Conservation (phyloP, 192 early-diverging fungal genomes). For the Ramicandelaber brevisporus region DNA sequence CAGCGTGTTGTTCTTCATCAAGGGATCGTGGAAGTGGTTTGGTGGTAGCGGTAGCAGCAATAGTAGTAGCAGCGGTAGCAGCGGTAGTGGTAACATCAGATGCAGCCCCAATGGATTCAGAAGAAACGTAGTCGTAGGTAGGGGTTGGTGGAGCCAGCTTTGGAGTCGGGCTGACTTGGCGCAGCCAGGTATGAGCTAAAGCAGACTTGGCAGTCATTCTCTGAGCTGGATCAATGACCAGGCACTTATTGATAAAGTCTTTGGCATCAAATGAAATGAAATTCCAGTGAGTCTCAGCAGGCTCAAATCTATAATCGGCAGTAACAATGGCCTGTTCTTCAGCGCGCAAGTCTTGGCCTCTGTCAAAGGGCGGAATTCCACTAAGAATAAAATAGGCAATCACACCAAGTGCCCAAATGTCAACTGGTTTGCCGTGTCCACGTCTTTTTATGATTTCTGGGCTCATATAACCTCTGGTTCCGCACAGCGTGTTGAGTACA, state of each 20-base stretch:
- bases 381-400: slow-evolving; percentile 49
- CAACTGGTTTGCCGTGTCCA: slow-evolving; percentile 50
- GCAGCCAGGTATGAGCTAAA: slow-evolving; percentile 58
- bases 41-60: too few species aligned
- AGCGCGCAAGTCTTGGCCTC: slow-evolving; percentile 14
- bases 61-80: too few species aligned
- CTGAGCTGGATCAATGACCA: slow-evolving; percentile 33
- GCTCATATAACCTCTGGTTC: slow-evolving; percentile 61
- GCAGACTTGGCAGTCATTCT: slow-evolving; percentile 54
- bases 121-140: too few species aligned
- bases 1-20: too few species aligned
- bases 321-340: slow-evolving; percentile 29
- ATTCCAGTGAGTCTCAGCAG: slow-evolving; percentile 30
- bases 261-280: slow-evolving; percentile 28
- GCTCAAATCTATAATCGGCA: slow-evolving; percentile 34
- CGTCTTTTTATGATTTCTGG: slow-evolving; percentile 17
- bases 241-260: slow-evolving; percentile 39
- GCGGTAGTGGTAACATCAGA: too few species aligned
- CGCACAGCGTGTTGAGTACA: slow-evolving; percentile 45
- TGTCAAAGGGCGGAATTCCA: slow-evolving; percentile 47
- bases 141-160: too few species aligned
- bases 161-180: slow-evolving; percentile 1
- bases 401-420: slow-evolving; percentile 61
- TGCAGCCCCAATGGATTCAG: too few species aligned
- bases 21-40: too few species aligned